Evolutionary conservation across 768 basidiomycete genomes (phyloP).

Genomic region (Lactarius hatsudake): DNA sequence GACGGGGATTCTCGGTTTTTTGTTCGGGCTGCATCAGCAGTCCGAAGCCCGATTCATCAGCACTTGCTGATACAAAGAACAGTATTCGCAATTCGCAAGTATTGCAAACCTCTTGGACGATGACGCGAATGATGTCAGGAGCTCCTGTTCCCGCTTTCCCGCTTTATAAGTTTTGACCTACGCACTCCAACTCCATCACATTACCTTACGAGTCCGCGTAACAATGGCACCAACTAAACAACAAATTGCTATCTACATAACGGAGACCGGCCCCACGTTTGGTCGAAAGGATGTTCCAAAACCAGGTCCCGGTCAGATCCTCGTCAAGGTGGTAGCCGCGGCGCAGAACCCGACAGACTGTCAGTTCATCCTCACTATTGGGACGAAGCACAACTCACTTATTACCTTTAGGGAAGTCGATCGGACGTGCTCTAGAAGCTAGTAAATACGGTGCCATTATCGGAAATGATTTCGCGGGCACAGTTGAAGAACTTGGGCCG

Average conservation of each 20-base stretch:
- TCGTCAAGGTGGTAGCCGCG: constrained; percentile 16
- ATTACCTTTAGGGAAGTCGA: constrained; percentile 1
- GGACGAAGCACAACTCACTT: not conserved
- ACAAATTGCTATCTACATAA: constrained; percentile 11
- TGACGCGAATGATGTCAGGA: not conserved
- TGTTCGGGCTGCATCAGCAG: too few relatives aligned
- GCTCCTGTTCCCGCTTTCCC: not conserved
- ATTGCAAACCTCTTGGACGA: too few relatives aligned
- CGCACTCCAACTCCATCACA: too few relatives aligned
- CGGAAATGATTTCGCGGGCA: constrained; percentile 26
- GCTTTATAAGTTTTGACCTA: not conserved
- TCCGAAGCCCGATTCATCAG: not conserved
- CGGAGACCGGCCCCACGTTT: constrained; percentile 3
- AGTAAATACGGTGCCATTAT: constrained; percentile 10
- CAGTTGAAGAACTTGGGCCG: constrained; percentile 23
- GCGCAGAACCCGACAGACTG: constrained; percentile 22
- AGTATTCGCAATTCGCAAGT: too few relatives aligned
- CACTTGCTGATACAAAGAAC: not conserved
- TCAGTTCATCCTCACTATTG: not conserved
- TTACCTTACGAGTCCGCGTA: too few relatives aligned
- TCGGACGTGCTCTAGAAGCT: not conserved
- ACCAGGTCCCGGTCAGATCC: constrained; percentile 15
- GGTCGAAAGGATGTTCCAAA: constrained; percentile 12
- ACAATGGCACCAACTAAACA: constrained; percentile 18
- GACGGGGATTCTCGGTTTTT: too few relatives aligned